These are phyloP conservation scores for Coelastrella sp. DNA, from an alignment of 139 green algal genomes.

Conservation along the genomic window DNA sequence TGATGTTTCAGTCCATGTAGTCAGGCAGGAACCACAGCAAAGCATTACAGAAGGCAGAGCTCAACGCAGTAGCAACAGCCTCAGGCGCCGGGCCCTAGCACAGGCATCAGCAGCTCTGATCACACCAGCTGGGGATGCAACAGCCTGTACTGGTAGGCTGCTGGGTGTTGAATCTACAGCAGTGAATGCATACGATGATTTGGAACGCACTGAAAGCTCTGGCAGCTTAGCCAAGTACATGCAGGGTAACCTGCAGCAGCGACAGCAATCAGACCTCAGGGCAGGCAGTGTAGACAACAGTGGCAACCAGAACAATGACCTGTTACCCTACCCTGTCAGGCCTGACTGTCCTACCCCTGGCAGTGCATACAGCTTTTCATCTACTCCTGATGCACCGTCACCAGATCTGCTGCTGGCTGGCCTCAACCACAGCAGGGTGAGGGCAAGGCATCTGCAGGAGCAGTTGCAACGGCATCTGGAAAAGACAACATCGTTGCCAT, in stretches of 20 bases:
- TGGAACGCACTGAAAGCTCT: background rate
- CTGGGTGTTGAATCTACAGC: no score
- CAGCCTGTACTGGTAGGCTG: no score
- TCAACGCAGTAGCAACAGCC: constrained; percentile 20
- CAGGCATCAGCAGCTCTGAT: constrained; percentile 3
- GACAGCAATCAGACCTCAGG: background rate
- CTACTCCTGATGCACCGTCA: background rate
- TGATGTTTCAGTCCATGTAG: no score
- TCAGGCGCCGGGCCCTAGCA: constrained; percentile 4
- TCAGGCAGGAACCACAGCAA: background rate
- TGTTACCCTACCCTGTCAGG: background rate
- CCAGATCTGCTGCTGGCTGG: constrained; percentile 34
- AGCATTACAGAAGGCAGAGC: background rate
- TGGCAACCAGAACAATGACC: background rate
- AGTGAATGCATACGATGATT: background rate
- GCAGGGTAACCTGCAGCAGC: background rate
- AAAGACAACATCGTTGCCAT: constrained; percentile 1
- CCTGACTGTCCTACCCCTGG: constrained; percentile 32
- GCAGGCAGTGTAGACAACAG: background rate
- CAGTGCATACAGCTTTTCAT: background rate
- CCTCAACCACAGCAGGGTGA: constrained; percentile 2
- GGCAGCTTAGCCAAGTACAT: constrained; percentile 36
- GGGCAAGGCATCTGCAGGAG: constrained; percentile 30
- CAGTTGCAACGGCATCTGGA: constrained; percentile 30
- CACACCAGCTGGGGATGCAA: no score